These are phyloP conservation scores for Cryptococcus depauperatus DNA, from an alignment of 1,284 basidiomycete species.

Conservation along the genomic window DNA sequence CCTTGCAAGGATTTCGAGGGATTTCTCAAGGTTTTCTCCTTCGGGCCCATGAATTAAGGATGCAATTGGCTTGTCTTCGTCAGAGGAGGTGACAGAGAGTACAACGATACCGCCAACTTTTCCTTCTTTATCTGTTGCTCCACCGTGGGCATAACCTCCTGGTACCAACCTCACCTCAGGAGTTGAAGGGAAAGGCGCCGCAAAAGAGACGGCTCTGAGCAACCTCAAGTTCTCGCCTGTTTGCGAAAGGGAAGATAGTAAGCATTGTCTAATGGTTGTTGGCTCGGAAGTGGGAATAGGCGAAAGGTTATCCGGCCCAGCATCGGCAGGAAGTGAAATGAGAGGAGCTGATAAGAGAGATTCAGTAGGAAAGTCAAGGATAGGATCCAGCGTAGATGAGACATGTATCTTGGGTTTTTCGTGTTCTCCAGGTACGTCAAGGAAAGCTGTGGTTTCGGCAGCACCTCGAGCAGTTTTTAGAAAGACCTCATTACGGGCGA, in stretches of 20 bases:
- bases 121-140: conserved; percentile 53
- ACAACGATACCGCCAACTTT: conserved; percentile 64
- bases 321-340: conserved; percentile 49
- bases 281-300: conserved; percentile 27
- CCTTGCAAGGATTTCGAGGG: conserved; percentile 62
- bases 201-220: conserved; percentile 62
- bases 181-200: conserved; percentile 52
- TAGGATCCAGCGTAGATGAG: conserved; percentile 33
- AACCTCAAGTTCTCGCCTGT: conserved; percentile 85
- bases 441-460: conserved; percentile 76
- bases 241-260: conserved; percentile 71
- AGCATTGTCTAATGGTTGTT: conserved; percentile 61
- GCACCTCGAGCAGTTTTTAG: conserved; percentile 67
- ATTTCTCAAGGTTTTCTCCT: conserved; percentile 46
- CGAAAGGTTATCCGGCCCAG: conserved; percentile 11
- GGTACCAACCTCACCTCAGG: conserved; percentile 55
- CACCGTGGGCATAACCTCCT: conserved; percentile 71
- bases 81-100: conserved; percentile 51
- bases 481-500: conserved; percentile 80
- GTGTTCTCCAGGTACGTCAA: conserved; percentile 50
- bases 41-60: conserved; percentile 34
- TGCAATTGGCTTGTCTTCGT: conserved; percentile 33
- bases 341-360: conserved; percentile 60
- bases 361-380: conserved; percentile 48
- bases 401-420: conserved; percentile 19